Conservation (phyloP, 345 rosid species). For the Acer campestre region DNA sequence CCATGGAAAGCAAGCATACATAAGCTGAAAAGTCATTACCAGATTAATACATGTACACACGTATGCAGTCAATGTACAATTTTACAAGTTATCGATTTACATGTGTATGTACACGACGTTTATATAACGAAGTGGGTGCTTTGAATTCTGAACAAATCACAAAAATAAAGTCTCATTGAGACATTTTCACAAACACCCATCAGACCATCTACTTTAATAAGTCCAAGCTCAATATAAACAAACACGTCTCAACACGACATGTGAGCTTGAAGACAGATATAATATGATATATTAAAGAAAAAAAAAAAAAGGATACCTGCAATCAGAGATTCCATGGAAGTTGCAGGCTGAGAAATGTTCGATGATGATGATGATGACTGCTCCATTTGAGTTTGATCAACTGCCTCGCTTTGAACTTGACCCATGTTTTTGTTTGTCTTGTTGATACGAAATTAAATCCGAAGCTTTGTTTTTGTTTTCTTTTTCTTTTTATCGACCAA, state of each 20-base stretch:
- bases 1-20: too few relatives aligned
- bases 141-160: too few relatives aligned
- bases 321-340: slow-evolving; percentile 58
- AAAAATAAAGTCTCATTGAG: slow-evolving; percentile 1
- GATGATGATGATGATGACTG: slow-evolving; percentile 17
- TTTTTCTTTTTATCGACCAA: neutral
- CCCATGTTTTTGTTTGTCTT: slow-evolving; percentile 41
- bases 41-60: too few relatives aligned
- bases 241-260: too few relatives aligned
- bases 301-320: slow-evolving; percentile 44
- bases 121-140: too few relatives aligned
- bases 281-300: too few relatives aligned
- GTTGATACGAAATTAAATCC: neutral
- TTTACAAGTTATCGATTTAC: too few relatives aligned
- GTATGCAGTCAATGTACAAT: too few relatives aligned
- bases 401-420: slow-evolving; percentile 49
- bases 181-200: slow-evolving; percentile 27
- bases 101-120: too few relatives aligned
- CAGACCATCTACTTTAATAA: neutral
- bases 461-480: neutral
- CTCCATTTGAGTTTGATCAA: slow-evolving; percentile 22
- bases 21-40: too few relatives aligned
- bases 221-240: too few relatives aligned
- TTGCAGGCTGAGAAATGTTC: slow-evolving; percentile 8
- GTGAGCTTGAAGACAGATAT: too few relatives aligned